Base-by-base conservation (phyloP, 371 early-diverging fungal genomes). In the Mucor racemosus region DNA sequence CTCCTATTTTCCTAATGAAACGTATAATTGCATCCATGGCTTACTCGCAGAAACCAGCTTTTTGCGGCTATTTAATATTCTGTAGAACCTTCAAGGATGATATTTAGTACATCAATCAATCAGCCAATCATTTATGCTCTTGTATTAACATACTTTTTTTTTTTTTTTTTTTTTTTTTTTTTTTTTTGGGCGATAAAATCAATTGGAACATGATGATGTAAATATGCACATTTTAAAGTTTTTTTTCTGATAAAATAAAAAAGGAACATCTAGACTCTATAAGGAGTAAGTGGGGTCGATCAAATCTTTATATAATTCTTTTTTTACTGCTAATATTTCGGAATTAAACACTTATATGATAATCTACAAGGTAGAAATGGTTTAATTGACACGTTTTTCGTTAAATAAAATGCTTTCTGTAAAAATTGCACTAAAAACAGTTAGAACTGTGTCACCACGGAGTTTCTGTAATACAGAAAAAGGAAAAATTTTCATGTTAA, bases 391-490 rank as follows among this genome's bases (percentile, higher is more conserved):
- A 44, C 44, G 44, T 44, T 44, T 44, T 44, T 4, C 44, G 44
- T n/a, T 44, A n/a, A 44, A 44, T 44, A 44, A n/a, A 15, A 17
- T 7, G 17, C 44, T 44, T 44, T 44, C 44, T 44, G 44, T 44
- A 44, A 17, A 44, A 42, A n/a, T 17, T 44, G 17, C 17, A 17
- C 44, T 44, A 44, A 44, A 44, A 44, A 17, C 7, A 15, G 44
- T 44, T 44, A 44, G 3, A 4, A 6, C 17, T 44, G 44, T 44
- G 15, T 17, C 7, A 44, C 44, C 17, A 53, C 59, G 59, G 39
- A 58, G 39, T 40, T 58, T 58, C 41, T 58, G 59, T 58, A 40
- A 58, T 21, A 58, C 59, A 58, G 41, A 41, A 40, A 58, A 58
- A 40, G 53, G 26, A 26, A 26, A 26, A 26, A 31, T 31, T 10